Percentiles rank a stretch among this genome's conserved stretches.
Evolutionary conservation across 148 eudicot species (phyloP).

Genomic region (Salicornia ramosissima): DNA sequence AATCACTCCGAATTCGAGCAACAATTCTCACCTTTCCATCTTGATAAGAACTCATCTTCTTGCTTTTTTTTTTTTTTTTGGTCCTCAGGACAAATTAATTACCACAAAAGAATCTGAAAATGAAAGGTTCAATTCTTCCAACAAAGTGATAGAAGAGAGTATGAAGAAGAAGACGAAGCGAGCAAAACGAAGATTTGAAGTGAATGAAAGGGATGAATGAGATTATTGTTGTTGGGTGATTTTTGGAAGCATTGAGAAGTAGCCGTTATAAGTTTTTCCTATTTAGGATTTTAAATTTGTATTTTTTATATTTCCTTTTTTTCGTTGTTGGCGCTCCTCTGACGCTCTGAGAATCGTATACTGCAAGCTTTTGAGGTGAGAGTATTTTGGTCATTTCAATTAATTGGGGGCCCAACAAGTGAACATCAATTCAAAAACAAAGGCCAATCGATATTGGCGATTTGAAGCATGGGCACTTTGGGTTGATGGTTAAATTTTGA

Average conservation of each 20-base stretch:
- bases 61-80: no score
- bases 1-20: constrained; percentile 42
- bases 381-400: constrained; percentile 11
- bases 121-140: no score
- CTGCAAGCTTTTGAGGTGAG: constrained; percentile 13
- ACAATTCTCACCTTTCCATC: constrained; percentile 44
- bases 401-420: not conserved
- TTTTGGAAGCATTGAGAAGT: constrained; percentile 12
- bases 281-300: constrained; percentile 8
- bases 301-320: not conserved
- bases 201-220: not conserved
- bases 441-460: no score
- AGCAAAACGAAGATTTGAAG: not conserved
- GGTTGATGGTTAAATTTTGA: no score
- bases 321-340: constrained; percentile 23
- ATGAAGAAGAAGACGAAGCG: not conserved
- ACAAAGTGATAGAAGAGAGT: not conserved
- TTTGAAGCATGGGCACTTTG: no score
- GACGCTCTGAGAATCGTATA: constrained; percentile 15
- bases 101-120: no score
- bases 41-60: constrained; percentile 24
- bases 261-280: constrained; percentile 21
- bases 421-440: no score
- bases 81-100: no score
- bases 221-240: not conserved